Evolutionary conservation across 176 grass and related monocot species (phyloP).

Genomic region (Cymbopogon citratus): DNA sequence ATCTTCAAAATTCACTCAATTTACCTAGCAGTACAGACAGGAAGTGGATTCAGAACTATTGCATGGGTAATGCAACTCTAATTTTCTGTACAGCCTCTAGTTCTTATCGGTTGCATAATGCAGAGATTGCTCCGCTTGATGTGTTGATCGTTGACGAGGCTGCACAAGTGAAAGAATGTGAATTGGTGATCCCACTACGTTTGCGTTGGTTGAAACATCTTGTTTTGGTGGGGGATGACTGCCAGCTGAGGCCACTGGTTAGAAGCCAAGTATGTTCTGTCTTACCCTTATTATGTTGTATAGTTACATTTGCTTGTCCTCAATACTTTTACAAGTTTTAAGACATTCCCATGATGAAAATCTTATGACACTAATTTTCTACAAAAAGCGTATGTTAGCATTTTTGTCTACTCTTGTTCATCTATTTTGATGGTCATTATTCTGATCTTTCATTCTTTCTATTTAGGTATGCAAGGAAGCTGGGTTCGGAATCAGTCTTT

Average conservation of each 20-base stretch:
- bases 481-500: constrained; percentile 74
- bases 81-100: constrained; percentile 74
- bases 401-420: background rate
- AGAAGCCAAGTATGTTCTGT: constrained; percentile 51
- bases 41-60: constrained; percentile 45
- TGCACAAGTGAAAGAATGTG: constrained; percentile 72
- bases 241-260: constrained; percentile 63
- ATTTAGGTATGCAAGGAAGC: constrained; percentile 58
- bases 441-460: background rate
- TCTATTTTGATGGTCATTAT: background rate
- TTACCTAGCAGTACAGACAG: constrained; percentile 27
- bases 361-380: background rate
- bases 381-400: background rate
- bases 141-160: constrained; percentile 82
- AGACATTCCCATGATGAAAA: background rate
- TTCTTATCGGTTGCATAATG: constrained; percentile 61
- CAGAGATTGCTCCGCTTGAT: constrained; percentile 39
- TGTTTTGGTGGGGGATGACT: constrained; percentile 76
- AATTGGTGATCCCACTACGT: constrained; percentile 62
- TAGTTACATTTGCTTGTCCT: background rate
- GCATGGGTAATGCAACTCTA: constrained; percentile 55
- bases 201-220: constrained; percentile 53
- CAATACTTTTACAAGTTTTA: background rate
- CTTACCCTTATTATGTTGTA: background rate
- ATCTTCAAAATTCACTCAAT: constrained; percentile 25